Percentiles rank a stretch among this genome's conserved stretches.
phyloP scores from a whole-genome alignment of 805 yeast genomes.

The Yamadazyma takamatsuzukensis region DNA sequence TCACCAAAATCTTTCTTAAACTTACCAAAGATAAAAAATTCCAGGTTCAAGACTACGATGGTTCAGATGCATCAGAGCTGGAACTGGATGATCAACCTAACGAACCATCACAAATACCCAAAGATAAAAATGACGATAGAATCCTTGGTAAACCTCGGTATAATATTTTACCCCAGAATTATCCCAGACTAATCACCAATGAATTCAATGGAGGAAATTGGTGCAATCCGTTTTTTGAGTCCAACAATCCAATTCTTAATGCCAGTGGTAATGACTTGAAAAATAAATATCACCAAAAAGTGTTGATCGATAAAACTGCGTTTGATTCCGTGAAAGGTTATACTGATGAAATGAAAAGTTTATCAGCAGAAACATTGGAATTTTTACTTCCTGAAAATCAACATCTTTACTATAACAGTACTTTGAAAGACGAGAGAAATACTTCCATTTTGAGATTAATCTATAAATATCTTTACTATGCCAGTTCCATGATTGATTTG shows the following conservation, averaged over 20 bases:
- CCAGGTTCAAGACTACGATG: slow-evolving; percentile 31
- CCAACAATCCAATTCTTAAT: slow-evolving; percentile 33
- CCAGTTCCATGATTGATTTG: slow-evolving; percentile 47
- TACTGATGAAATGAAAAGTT: slow-evolving; percentile 33
- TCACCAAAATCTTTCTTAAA: slow-evolving; percentile 27
- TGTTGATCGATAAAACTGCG: slow-evolving; percentile 50
- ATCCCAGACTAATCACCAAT: slow-evolving; percentile 64
- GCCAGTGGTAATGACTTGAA: slow-evolving; percentile 43
- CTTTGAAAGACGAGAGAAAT: slow-evolving; percentile 41
- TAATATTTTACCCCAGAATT: slow-evolving; percentile 54
- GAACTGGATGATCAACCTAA: slow-evolving; percentile 4
- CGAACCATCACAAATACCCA: not conserved
- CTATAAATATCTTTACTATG: slow-evolving; percentile 49
- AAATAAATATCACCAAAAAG: slow-evolving; percentile 39
- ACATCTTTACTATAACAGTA: slow-evolving; percentile 32
- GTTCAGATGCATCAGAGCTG: slow-evolving; percentile 31
- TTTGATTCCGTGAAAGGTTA: slow-evolving; percentile 32
- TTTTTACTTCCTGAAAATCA: slow-evolving; percentile 36
- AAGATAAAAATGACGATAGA: not conserved
- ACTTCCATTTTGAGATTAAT: slow-evolving; percentile 50
- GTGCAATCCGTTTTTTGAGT: slow-evolving; percentile 61
- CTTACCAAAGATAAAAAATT: slow-evolving; percentile 32
- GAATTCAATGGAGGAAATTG: slow-evolving; percentile 78
- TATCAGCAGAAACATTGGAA: slow-evolving; percentile 41
- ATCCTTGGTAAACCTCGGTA: slow-evolving; percentile 32